Evolutionary conservation across 2,329 filamentous ascomycete genomes (phyloP).

Genomic region (Remersonia thermophila): DNA sequence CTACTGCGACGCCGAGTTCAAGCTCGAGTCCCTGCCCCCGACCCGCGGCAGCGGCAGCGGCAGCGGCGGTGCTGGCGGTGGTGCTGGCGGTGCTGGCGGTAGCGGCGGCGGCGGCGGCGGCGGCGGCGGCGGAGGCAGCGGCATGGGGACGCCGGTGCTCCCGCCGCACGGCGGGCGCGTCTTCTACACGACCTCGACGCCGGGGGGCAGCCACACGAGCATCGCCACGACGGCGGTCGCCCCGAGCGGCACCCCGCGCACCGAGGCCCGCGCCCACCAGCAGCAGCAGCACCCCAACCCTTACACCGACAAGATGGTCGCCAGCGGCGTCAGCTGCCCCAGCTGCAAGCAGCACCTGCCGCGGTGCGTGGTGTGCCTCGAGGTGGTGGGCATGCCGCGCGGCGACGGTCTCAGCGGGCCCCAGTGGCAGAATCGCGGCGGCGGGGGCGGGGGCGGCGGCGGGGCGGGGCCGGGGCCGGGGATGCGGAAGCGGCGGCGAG

Average conservation of each 20-base stretch:
- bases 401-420: constrained; percentile 40
- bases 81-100: too few relatives aligned
- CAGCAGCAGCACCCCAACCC: constrained; percentile 31
- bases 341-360: constrained; percentile 55
- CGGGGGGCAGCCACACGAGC: constrained; percentile 16
- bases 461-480: too few relatives aligned
- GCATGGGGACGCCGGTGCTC: too few relatives aligned
- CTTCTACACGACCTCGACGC: constrained; percentile 9
- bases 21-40: constrained; percentile 27
- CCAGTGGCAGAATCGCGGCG: too few relatives aligned
- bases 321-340: constrained; percentile 51
- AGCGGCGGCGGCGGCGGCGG: constrained; percentile 4
- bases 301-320: constrained; percentile 42
- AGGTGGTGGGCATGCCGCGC: constrained; percentile 52
- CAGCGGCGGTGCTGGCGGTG: constrained; percentile 3
- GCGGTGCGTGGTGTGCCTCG: constrained; percentile 54
- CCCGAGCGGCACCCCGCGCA: constrained; percentile 6
- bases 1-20: constrained; percentile 54
- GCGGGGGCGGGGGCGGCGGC: too few relatives aligned
- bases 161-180: too few relatives aligned
- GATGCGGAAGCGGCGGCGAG: constrained; percentile 17
- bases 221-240: neutral
- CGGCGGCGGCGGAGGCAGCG: constrained; percentile 3
- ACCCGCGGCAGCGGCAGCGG: constrained; percentile 2
- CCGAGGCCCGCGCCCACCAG: constrained; percentile 4